Percentiles rank a stretch among this genome's conserved stretches.
Conservation (phyloP, 345 rosid species). For the Euphorbia lathyris region DNA sequence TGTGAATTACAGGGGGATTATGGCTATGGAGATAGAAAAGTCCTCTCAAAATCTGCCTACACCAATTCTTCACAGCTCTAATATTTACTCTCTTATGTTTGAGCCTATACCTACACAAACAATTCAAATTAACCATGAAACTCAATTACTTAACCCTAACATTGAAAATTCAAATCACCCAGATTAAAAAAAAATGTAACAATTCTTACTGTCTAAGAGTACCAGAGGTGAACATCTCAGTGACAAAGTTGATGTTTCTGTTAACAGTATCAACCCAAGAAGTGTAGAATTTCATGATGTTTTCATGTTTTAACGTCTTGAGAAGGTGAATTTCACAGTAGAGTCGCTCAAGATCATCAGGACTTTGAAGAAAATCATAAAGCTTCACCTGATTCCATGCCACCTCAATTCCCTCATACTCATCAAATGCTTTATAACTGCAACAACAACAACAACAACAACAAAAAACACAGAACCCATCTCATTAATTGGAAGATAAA, state of each 20-base stretch:
- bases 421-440: conserved; percentile 96
- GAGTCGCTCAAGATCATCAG: conserved; percentile 93
- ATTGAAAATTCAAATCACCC: not conserved
- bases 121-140: conserved; percentile 13
- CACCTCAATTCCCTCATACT: conserved; percentile 92
- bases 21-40: conserved; percentile 71
- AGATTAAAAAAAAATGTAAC: conserved; percentile 7
- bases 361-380: conserved; percentile 75
- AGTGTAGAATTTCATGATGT: conserved; percentile 87
- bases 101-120: conserved; percentile 59
- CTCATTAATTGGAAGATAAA: not conserved
- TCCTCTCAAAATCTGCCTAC: conserved; percentile 89
- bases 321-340: conserved; percentile 93
- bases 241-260: conserved; percentile 84
- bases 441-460: not conserved
- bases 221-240: conserved; percentile 98
- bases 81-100: conserved; percentile 85
- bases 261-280: conserved; percentile 90
- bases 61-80: conserved; percentile 96
- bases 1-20: conserved; percentile 70
- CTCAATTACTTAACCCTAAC: not conserved
- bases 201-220: conserved; percentile 82
- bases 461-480: not conserved
- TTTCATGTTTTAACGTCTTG: conserved; percentile 83
- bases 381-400: conserved; percentile 99